These are phyloP conservation scores for Lodderomyces oxycetoniae DNA, from an alignment of 1,139 yeast genomes.

Conservation along the genomic window DNA sequence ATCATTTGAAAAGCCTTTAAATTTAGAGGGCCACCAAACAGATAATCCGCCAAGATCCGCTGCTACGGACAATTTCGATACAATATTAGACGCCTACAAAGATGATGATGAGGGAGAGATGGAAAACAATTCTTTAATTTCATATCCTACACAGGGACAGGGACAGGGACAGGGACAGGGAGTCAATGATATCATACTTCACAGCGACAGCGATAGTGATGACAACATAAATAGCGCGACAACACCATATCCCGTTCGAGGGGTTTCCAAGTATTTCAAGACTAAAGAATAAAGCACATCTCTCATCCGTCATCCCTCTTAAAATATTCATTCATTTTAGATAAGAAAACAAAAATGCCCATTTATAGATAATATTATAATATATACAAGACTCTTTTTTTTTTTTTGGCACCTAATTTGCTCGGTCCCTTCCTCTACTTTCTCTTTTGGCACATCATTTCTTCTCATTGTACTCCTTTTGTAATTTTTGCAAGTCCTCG, in stretches of 20 bases:
- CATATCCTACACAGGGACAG: too few species aligned
- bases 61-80: constrained; percentile 1
- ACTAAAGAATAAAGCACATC: background rate
- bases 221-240: constrained; percentile 1
- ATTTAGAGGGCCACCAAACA: background rate
- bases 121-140: too few species aligned
- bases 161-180: too few species aligned
- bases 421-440: background rate
- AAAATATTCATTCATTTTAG: constrained; percentile 1
- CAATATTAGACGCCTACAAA: constrained; percentile 4
- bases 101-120: background rate
- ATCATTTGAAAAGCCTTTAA: background rate
- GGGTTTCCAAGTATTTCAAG: constrained; percentile 18
- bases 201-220: constrained; percentile 1
- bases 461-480: constrained; percentile 57
- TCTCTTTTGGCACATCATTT: constrained; percentile 14
- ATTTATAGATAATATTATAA: too few species aligned
- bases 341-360: constrained; percentile 1
- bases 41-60: constrained; percentile 1
- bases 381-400: constrained; percentile 1
- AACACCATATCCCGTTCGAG: constrained; percentile 27
- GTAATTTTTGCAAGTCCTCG: constrained; percentile 66
- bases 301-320: constrained; percentile 2
- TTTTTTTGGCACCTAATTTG: background rate
- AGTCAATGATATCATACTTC: too few species aligned